Percentiles rank a stretch among this genome's conserved stretches.
Conservation (phyloP, 164 flowering plant genomes). For the Platanus orientalis region DNA sequence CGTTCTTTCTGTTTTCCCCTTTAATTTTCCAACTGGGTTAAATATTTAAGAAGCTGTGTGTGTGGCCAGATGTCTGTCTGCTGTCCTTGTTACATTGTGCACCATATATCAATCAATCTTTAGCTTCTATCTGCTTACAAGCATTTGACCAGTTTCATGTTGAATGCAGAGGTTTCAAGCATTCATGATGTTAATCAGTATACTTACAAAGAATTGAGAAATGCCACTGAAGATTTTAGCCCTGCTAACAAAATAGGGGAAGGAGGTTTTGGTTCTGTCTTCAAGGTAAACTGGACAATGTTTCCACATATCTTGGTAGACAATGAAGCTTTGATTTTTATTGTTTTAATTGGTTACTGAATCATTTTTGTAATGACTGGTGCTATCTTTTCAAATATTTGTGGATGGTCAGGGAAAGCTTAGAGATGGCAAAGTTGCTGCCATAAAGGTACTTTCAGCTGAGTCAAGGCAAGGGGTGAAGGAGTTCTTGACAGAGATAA, state of each 20-base stretch:
- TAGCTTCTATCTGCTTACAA: neutral
- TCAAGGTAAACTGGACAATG: too few species aligned
- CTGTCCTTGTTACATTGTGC: neutral
- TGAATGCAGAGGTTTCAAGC: constrained; percentile 45
- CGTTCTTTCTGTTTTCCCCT: too few species aligned
- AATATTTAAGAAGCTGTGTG: too few species aligned
- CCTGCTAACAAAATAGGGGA: too few species aligned
- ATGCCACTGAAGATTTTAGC: constrained; percentile 76
- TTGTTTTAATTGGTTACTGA: neutral
- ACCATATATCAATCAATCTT: neutral
- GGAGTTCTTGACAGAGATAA: too few species aligned
- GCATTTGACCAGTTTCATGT: constrained; percentile 9
- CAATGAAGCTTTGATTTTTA: neutral
- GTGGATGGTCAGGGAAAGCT: constrained; percentile 66
- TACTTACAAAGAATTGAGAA: constrained; percentile 50
- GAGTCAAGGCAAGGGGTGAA: too few species aligned
- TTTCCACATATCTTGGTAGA: neutral
- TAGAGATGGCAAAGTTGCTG: constrained; percentile 51
- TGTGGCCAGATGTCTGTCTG: too few species aligned
- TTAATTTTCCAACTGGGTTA: too few species aligned
- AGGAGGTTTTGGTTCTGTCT: too few species aligned
- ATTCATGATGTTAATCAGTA: constrained; percentile 42
- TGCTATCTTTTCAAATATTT: constrained; percentile 3
- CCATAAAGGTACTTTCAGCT: too few species aligned
- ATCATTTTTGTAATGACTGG: neutral